Evolutionary conservation across 2,329 filamentous ascomycete species (phyloP), one percentile per base, ranked within the genome.

Genomic region (Ascosphaera apis): DNA sequence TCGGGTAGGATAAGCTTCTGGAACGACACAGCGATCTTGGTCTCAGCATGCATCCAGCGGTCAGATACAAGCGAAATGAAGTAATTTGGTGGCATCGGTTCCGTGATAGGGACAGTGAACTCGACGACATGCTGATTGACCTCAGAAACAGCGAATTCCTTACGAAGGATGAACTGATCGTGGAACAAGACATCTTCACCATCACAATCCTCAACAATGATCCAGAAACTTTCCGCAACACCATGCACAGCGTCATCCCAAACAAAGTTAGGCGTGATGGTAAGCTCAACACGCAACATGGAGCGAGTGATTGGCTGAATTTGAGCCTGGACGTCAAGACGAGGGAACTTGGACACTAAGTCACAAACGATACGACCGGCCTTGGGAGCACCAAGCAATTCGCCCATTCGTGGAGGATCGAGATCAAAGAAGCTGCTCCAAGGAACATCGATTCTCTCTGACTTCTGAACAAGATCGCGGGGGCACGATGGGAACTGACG

Each of bases 1-100:
- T 93, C 86, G 0, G 88, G 88, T 3, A 98, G 66, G 31, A 92
- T 78, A 18, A 98, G 65, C 53, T 93, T 93, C 53, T 91, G 79
- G 61, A 98, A 95, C 1, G 84, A 86, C 2, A 98, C 77, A 0
- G 86, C 77, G 37, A 98, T 63, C 51, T 84, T 83, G 1, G 84
- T 92, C 58, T 98, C 84, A 1, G 86, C 82, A 52, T 92, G 82
- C 82, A 98, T 93, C 88, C 88, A 98, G 45, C 88, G 69, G 54
- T 98, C 88, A 3, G 86, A 95, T 15, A 93, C 61, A 28, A 98
- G 70, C 0, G 83, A 88, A 47, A 98, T 82, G 58, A 98, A 98
- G 60, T 98, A 98, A 54, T 98, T 91, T 0, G 91, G 88, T 11
- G 88, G 88, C 79, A 95, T 91, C 0, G 91, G 91, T 46, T 98